Conservation (phyloP, 805 yeast genomes). For the Ogataea pignaliae region DNA sequence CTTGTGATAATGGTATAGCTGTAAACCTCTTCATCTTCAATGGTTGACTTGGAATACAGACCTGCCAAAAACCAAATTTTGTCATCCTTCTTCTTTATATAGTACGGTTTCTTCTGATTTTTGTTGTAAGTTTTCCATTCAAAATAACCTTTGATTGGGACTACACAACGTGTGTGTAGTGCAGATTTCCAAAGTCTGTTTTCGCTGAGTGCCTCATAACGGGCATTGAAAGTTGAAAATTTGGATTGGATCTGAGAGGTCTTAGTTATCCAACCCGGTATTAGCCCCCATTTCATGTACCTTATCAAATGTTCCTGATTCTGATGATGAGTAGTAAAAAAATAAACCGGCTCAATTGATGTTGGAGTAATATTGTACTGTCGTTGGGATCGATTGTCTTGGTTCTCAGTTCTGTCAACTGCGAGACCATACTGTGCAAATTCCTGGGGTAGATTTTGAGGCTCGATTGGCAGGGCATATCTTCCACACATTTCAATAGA, state of each 20-base stretch:
- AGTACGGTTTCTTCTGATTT: conserved; percentile 58
- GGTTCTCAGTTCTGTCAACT: conserved; percentile 23
- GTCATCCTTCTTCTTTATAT: conserved; percentile 47
- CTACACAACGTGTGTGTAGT: conserved; percentile 56
- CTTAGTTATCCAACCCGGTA: conserved; percentile 61
- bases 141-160: conserved; percentile 79
- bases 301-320: conserved; percentile 25
- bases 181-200: conserved; percentile 55
- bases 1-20: conserved; percentile 74
- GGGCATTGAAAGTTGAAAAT: conserved; percentile 66
- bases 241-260: conserved; percentile 27
- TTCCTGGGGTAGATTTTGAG: conserved; percentile 40
- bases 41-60: conserved; percentile 30
- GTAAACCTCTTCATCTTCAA: conserved; percentile 29
- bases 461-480: conserved; percentile 30
- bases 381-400: conserved; percentile 23
- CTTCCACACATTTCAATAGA: conserved; percentile 30
- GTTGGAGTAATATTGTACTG: conserved; percentile 66
- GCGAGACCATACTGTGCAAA: conserved; percentile 26
- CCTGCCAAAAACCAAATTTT: conserved; percentile 66
- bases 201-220: conserved; percentile 55
- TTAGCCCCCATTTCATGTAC: conserved; percentile 76
- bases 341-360: conserved; percentile 39
- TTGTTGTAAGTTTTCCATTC: conserved; percentile 57
- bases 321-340: conserved; percentile 10